Percentiles rank a stretch among this genome's conserved stretches.
These are phyloP conservation scores for Sclerotiophoma versabilis DNA, from an alignment of 2,329 filamentous ascomycete genomes.

Conservation along the genomic window DNA sequence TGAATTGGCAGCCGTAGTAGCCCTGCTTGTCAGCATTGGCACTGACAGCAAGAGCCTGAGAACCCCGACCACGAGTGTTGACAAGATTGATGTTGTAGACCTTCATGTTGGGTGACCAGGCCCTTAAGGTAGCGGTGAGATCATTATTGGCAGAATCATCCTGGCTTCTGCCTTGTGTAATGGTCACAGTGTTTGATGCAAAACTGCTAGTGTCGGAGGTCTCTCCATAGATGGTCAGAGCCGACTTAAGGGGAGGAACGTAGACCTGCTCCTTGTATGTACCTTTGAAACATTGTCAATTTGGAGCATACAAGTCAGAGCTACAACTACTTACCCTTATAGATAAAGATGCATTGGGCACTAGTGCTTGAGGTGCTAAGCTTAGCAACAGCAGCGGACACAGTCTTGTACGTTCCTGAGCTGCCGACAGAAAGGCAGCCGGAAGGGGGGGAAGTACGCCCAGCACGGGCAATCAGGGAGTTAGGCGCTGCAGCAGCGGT, in stretches of 20 bases:
- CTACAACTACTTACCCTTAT: slow-evolving; percentile 46
- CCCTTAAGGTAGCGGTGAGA: slow-evolving; percentile 58
- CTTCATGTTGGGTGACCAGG: slow-evolving; percentile 59
- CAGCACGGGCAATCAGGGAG: slow-evolving; percentile 30
- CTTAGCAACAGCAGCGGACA: slow-evolving; percentile 66
- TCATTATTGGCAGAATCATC: slow-evolving; percentile 61
- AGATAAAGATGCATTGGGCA: slow-evolving; percentile 68
- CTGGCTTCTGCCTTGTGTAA: slow-evolving; percentile 57
- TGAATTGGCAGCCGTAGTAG: slow-evolving; percentile 64
- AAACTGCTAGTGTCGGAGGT: slow-evolving; percentile 61
- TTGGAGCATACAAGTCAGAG: not conserved
- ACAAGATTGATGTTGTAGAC: slow-evolving; percentile 70
- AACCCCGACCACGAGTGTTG: slow-evolving; percentile 54
- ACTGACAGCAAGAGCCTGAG: slow-evolving; percentile 62
- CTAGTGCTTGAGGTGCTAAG: slow-evolving; percentile 60
- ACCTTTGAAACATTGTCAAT: slow-evolving; percentile 31
- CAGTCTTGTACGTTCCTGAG: slow-evolving; percentile 54
- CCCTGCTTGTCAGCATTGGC: slow-evolving; percentile 61
- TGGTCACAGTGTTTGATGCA: slow-evolving; percentile 64
- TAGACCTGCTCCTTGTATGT: slow-evolving; percentile 69
- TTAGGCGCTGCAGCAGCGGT: slow-evolving; percentile 32
- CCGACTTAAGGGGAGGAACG: slow-evolving; percentile 56
- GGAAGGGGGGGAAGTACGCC: slow-evolving; percentile 55
- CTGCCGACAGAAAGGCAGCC: slow-evolving; percentile 60
- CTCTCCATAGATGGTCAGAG: slow-evolving; percentile 66